These are phyloP conservation scores for Massospora cicadina DNA, from an alignment of 371 early-diverging fungal species.

Conservation along the genomic window DNA sequence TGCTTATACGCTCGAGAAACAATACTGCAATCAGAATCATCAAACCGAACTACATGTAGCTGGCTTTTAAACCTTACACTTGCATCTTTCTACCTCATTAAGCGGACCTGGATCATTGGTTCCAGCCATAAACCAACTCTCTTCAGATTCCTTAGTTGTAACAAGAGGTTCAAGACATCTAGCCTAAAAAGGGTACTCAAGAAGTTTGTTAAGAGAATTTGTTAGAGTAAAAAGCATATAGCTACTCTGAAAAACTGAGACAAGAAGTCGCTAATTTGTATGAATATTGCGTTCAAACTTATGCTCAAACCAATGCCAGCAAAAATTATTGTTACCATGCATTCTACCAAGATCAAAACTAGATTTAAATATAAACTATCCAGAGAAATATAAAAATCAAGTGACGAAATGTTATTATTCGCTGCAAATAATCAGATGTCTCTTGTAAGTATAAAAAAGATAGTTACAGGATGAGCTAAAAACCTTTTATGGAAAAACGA, in stretches of 20 bases:
- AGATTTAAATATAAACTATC: no score
- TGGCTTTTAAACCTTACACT: background rate
- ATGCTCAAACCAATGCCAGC: no score
- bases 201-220: background rate
- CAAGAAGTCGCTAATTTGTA: background rate
- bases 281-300: no score
- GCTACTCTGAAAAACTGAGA: background rate
- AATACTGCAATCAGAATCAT: background rate
- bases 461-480: no score
- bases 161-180: background rate
- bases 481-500: no score
- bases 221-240: background rate
- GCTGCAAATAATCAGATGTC: no score
- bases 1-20: background rate
- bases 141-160: background rate
- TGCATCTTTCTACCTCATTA: constrained; percentile 4
- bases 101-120: background rate
- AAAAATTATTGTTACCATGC: no score
- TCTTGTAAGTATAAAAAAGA: no score
- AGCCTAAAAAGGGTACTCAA: background rate
- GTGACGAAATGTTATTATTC: no score
- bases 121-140: background rate
- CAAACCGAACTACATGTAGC: background rate
- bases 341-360: no score
- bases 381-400: no score